These are phyloP conservation scores for Lentinula raphanica DNA, from an alignment of 768 basidiomycete species.

Conservation along the genomic window DNA sequence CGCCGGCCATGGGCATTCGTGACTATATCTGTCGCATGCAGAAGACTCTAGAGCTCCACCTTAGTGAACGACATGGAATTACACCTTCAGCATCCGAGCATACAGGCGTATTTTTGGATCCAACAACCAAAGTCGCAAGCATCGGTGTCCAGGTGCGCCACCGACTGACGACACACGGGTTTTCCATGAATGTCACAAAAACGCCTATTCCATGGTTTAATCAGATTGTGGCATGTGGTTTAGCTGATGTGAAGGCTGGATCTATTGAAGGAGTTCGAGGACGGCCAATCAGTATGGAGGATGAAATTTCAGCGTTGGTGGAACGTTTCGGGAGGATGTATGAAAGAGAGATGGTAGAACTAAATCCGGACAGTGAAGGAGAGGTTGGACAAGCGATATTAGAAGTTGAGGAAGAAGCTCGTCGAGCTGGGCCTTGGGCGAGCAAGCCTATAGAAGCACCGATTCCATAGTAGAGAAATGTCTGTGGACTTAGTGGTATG, in stretches of 20 bases:
- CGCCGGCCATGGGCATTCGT: constrained; percentile 65
- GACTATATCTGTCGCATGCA: constrained; percentile 87
- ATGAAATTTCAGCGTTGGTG: constrained; percentile 49
- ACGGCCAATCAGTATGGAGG: constrained; percentile 34
- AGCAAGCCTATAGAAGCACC: neutral
- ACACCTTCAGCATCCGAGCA: constrained; percentile 59
- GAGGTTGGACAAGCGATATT: constrained; percentile 45
- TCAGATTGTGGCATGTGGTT: constrained; percentile 84
- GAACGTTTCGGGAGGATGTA: constrained; percentile 42
- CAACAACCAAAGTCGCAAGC: constrained; percentile 83
- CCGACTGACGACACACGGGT: constrained; percentile 91
- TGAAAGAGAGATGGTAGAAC: constrained; percentile 40
- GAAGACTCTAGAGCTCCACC: constrained; percentile 57
- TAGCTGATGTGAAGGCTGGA: constrained; percentile 76
- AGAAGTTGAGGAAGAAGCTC: constrained; percentile 41
- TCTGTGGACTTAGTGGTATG: neutral
- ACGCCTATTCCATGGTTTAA: constrained; percentile 87
- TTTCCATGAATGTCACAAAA: constrained; percentile 82
- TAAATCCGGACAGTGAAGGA: constrained; percentile 38
- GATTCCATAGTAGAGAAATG: neutral
- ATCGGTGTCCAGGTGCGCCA: constrained; percentile 97
- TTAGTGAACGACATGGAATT: constrained; percentile 57
- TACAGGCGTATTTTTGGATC: constrained; percentile 85
- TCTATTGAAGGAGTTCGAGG: constrained; percentile 50
- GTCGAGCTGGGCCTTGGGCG: constrained; percentile 37